Conservation (phyloP, 2,329 filamentous ascomycete species). For the Aspergillus jensenii region DNA sequence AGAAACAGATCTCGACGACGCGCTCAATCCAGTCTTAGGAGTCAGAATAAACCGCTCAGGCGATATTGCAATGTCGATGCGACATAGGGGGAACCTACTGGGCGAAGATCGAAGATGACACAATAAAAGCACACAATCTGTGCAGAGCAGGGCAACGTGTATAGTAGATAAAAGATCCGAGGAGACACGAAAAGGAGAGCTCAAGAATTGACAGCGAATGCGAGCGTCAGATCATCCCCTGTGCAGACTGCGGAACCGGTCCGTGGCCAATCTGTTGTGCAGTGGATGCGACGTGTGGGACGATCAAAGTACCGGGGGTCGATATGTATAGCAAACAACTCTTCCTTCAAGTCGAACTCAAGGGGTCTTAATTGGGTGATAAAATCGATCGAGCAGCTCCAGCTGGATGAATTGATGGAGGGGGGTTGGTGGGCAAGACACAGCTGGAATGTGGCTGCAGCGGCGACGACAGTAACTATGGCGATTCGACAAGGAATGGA, state of each 20-base stretch:
- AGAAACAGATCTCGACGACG: not conserved
- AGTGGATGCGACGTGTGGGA: conserved; percentile 14
- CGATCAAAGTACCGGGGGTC: conserved; percentile 5
- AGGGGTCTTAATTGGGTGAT: not conserved
- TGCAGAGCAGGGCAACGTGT: not conserved
- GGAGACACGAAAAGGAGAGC: not conserved
- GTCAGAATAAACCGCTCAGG: conserved; percentile 12
- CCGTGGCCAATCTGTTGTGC: conserved; percentile 12
- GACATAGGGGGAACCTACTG: conserved; percentile 8
- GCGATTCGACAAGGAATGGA: not conserved
- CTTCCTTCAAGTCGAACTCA: conserved; percentile 1
- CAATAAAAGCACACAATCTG: not conserved
- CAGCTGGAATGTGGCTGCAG: conserved; percentile 21
- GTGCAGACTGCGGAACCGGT: not conserved
- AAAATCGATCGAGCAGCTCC: not conserved
- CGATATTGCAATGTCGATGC: not conserved
- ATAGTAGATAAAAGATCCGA: not conserved
- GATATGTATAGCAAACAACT: conserved; percentile 9
- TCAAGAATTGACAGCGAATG: conserved; percentile 1
- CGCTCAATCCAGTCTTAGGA: conserved; percentile 11
- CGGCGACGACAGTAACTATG: conserved; percentile 7
- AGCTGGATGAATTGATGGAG: conserved; percentile 11
- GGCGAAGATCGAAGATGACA: conserved; percentile 2
- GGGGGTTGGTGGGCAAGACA: conserved; percentile 11
- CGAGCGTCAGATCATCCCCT: conserved; percentile 12